Percentiles rank a stretch among this genome's conserved stretches.
Conservation (phyloP, 495 filamentous ascomycete genomes). For the Talaromyces liani region DNA sequence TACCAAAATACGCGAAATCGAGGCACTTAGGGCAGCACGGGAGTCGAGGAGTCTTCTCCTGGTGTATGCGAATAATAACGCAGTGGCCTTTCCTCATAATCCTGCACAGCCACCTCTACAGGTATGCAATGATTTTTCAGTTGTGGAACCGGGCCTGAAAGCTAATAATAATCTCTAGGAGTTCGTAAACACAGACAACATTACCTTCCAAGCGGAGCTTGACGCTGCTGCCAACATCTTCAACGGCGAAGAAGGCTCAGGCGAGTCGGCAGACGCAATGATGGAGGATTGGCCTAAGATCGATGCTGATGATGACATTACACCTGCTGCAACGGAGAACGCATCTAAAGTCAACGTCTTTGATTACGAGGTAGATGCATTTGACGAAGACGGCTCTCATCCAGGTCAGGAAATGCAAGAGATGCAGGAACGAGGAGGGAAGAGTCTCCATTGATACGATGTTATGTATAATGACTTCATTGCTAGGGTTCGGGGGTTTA, state of each 20-base stretch:
- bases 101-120: slow-evolving; percentile 30
- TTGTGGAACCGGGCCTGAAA: not conserved
- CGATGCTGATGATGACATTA: not conserved
- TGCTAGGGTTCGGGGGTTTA: not conserved
- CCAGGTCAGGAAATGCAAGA: slow-evolving; percentile 20
- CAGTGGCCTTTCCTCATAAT: slow-evolving; percentile 25
- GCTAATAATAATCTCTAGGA: slow-evolving; percentile 18
- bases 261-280: not conserved
- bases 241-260: not conserved
- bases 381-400: slow-evolving; percentile 21
- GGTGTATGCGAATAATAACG: slow-evolving; percentile 44
- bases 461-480: not conserved
- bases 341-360: slow-evolving; percentile 30
- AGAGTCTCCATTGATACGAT: slow-evolving; percentile 3
- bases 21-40: slow-evolving; percentile 46
- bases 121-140: slow-evolving; percentile 17
- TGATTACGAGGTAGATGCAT: slow-evolving; percentile 33
- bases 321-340: not conserved
- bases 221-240: slow-evolving; percentile 13
- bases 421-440: slow-evolving; percentile 34
- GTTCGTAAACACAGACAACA: slow-evolving; percentile 43
- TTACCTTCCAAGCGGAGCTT: slow-evolving; percentile 37
- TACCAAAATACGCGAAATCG: slow-evolving; percentile 38
- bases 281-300: slow-evolving; percentile 8
- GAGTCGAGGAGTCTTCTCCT: slow-evolving; percentile 37